phyloP scores from a whole-genome alignment of 257 asterid genomes.

The Parsonsia alboflavescens region DNA sequence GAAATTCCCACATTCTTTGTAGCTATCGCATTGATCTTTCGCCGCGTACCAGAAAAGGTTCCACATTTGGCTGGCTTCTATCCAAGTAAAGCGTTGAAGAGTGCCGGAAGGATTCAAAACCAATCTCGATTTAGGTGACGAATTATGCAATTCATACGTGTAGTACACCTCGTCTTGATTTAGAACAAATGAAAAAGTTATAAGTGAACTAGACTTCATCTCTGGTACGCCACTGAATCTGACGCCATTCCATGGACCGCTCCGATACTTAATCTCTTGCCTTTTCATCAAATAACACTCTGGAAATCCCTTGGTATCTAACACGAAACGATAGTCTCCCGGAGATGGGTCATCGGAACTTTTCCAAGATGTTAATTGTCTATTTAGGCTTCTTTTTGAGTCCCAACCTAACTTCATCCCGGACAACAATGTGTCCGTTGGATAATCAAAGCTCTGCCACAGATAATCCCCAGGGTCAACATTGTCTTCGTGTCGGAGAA shows the following conservation, averaged over 20 bases:
- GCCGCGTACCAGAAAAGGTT: conserved; percentile 72
- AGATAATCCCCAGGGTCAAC: conserved; percentile 24
- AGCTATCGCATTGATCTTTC: conserved; percentile 73
- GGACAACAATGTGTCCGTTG: conserved; percentile 75
- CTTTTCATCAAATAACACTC: conserved; percentile 36
- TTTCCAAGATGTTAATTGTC: conserved; percentile 68
- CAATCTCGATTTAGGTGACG: conserved; percentile 54
- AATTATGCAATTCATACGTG: conserved; percentile 33
- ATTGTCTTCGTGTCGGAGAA: conserved; percentile 39
- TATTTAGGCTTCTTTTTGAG: conserved; percentile 45
- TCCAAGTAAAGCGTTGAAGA: conserved; percentile 62
- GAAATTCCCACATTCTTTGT: conserved; percentile 57
- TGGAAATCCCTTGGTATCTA: conserved; percentile 56
- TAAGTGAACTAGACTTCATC: conserved; percentile 46
- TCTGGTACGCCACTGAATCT: conserved; percentile 90
- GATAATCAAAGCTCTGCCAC: conserved; percentile 78
- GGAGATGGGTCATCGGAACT: conserved; percentile 53
- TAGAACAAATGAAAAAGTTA: conserved; percentile 40
- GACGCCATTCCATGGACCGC: conserved; percentile 91
- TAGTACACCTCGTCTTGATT: conserved; percentile 37
- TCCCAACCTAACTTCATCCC: conserved; percentile 98
- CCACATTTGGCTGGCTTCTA: conserved; percentile 48
- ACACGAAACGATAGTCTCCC: conserved; percentile 64
- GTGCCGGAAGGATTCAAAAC: conserved; percentile 25
- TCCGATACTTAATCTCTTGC: conserved; percentile 35